Evolutionary conservation across 768 basidiomycete species (phyloP).

Genomic region (Grammothele lineata): DNA sequence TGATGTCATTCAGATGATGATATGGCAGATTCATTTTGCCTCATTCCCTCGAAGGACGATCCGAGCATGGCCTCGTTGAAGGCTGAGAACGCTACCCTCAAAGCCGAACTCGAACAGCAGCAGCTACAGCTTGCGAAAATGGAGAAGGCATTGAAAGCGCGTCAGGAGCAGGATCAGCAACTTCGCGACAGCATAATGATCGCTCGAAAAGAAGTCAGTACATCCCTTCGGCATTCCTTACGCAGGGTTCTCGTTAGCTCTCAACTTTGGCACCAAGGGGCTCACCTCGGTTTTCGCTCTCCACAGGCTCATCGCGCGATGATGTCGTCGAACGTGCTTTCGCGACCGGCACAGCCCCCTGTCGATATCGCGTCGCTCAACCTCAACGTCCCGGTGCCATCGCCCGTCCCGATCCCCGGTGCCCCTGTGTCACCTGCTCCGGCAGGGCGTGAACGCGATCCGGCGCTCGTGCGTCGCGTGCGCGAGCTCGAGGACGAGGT

Average conservation of each 20-base stretch:
- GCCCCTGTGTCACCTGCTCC: constrained; percentile 45
- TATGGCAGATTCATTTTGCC: constrained; percentile 74
- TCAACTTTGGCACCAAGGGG: too few species aligned
- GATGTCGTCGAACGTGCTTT: constrained; percentile 60
- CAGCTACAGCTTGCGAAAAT: constrained; percentile 55
- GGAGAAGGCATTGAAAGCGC: constrained; percentile 60
- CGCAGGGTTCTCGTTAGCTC: too few species aligned
- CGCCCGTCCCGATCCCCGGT: constrained; percentile 39
- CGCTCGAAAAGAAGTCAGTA: constrained; percentile 59
- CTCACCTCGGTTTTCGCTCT: too few species aligned
- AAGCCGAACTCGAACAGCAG: constrained; percentile 52
- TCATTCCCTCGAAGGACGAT: constrained; percentile 64
- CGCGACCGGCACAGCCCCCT: constrained; percentile 32
- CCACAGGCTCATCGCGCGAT: constrained; percentile 74
- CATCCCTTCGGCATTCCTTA: not conserved
- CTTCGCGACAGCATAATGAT: constrained; percentile 77
- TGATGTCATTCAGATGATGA: constrained; percentile 46
- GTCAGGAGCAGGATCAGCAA: constrained; percentile 76
- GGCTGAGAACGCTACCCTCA: constrained; percentile 65
- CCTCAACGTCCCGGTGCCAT: constrained; percentile 50
- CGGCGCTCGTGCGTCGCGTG: constrained; percentile 41
- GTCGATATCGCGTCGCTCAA: constrained; percentile 57
- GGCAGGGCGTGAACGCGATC: constrained; percentile 52
- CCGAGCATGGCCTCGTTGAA: constrained; percentile 45
- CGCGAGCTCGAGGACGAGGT: constrained; percentile 83